Evolutionary conservation across 768 basidiomycete species (phyloP), one percentile per base, ranked within the genome.

Genomic region (Tulasnella sp.): DNA sequence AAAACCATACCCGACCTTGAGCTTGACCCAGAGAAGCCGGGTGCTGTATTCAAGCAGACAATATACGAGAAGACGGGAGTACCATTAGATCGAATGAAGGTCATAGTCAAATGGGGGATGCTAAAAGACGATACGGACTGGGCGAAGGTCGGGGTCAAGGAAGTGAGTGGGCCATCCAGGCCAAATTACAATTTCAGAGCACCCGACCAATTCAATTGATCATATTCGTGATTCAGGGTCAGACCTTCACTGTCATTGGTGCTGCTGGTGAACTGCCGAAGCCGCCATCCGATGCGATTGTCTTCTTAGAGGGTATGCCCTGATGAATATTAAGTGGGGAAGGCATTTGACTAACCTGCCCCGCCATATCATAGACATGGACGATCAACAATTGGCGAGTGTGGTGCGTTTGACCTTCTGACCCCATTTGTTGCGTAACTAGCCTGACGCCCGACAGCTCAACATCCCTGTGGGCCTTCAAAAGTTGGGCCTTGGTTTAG

Each of bases 211-310:
- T 27, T 38, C 19, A 42, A 51, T 60, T 43, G 43, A 42, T 8
- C 19, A 9, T 44, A 3, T 10, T 19, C 32, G 17, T 23, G 30
- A 11, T 51, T 29, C 64, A 91, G 86, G 89, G 87, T 15, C 90
- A 93, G 72, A 86, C 83, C 0, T 88, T 95, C 71, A 92, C 85
- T 77, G 89, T 95, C 29, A 90, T 98, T 67, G 95, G 96, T 42
- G 82, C 92, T 2, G 88, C 94, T 2, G 93, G 89, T 5, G 90
- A 93, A 63, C 78, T 97, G 0, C 95, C 94, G 9, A 86, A 89
- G 69, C 83, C 92, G 0, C 96, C 96, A 11, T 73, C 79, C 41
- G 81, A 85, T 49, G 84, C 84, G 0, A 73, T 83, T 30, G 81
- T 88, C 30, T 97, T 97, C 71, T 73, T 96, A 10, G 92, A 96